phyloP scores from a whole-genome alignment of 768 basidiomycete genomes.

The Rhodosporidiobolus odoratus region DNA sequence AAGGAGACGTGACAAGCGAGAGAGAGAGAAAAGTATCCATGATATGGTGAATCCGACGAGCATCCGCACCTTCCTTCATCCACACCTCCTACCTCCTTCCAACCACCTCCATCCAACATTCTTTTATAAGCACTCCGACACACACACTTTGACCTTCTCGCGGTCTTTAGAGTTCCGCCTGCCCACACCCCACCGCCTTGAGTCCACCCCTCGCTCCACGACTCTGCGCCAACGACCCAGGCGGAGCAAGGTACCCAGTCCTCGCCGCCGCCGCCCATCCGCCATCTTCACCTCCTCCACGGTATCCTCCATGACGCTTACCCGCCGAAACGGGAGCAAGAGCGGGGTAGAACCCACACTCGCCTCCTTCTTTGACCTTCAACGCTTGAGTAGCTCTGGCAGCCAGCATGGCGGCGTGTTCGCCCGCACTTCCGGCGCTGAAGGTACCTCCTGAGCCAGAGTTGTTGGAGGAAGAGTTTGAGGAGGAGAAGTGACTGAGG shows the following conservation, averaged over 20 bases:
- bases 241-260: not conserved
- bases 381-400: too few relatives aligned
- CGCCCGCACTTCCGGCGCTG: not conserved
- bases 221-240: not conserved
- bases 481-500: not conserved
- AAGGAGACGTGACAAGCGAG: not conserved
- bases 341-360: not conserved
- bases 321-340: too few relatives aligned
- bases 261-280: not conserved
- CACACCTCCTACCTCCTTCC: not conserved
- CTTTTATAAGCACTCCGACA: not conserved
- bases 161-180: not conserved
- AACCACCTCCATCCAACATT: not conserved
- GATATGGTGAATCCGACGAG: not conserved
- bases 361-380: not conserved
- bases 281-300: not conserved
- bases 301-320: not conserved
- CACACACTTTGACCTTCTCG: not conserved
- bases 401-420: not conserved
- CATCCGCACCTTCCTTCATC: not conserved
- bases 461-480: not conserved
- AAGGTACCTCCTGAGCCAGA: not conserved
- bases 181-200: not conserved
- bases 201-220: not conserved
- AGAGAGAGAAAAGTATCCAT: not conserved